phyloP scores from a whole-genome alignment of 257 asterid species.

The Solanum clarkiae region DNA sequence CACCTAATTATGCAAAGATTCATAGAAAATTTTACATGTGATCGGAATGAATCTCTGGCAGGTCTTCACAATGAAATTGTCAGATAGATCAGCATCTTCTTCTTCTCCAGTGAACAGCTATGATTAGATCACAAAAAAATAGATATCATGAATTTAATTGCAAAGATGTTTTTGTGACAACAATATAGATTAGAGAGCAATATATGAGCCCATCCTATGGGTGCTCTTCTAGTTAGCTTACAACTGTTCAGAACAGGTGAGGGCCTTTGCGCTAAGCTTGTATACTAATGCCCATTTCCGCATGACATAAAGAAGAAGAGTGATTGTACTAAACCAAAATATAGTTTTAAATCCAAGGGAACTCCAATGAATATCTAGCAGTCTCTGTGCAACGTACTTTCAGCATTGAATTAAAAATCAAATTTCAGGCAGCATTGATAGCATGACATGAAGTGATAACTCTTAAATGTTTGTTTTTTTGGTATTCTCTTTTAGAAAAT shows the following conservation, averaged over 20 bases:
- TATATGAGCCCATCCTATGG: neutral
- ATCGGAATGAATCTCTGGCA: conserved; percentile 94
- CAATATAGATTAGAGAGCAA: neutral
- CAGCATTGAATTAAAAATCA: neutral
- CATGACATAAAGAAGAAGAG: neutral
- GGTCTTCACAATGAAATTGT: conserved; percentile 88
- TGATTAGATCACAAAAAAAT: neutral
- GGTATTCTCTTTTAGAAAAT: neutral
- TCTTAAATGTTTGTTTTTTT: neutral
- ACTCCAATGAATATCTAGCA: neutral
- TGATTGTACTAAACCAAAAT: neutral
- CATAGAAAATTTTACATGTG: conserved; percentile 43
- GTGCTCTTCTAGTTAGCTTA: neutral
- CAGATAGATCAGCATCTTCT: conserved; percentile 78
- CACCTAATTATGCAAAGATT: neutral
- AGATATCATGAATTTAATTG: neutral
- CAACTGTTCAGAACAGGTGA: neutral
- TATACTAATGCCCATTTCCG: neutral
- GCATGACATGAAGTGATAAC: neutral
- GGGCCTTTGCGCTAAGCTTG: neutral
- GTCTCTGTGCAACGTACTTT: neutral
- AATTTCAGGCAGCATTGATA: neutral
- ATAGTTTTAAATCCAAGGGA: neutral
- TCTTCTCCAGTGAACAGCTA: conserved; percentile 71
- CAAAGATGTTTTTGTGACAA: neutral